phyloP scores from a whole-genome alignment of 805 yeast genomes.

The Lipomyces lipofer region DNA sequence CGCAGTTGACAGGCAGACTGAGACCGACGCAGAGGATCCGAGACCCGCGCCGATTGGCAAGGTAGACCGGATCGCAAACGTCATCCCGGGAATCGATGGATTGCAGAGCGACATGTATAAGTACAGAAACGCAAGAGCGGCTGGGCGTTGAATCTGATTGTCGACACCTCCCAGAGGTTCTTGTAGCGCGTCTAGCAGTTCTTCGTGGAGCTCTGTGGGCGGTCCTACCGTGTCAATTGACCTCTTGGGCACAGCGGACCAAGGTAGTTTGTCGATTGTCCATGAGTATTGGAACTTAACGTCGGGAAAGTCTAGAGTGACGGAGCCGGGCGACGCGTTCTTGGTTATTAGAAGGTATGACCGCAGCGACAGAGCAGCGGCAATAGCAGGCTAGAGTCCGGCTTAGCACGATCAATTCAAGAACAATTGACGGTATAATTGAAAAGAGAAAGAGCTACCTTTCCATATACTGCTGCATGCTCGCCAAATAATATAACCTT shows the following conservation, averaged over 20 bases:
- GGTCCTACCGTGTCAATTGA: constrained; percentile 22
- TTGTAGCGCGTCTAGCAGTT: constrained; percentile 53
- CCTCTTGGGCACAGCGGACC: constrained; percentile 44
- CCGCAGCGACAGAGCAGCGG: constrained; percentile 87
- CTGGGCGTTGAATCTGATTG: constrained; percentile 64
- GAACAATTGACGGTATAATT: no score
- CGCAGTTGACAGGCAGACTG: constrained; percentile 77
- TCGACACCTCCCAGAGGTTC: constrained; percentile 48
- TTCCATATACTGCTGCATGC: constrained; percentile 90
- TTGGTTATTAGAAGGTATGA: constrained; percentile 72
- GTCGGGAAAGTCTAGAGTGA: constrained; percentile 80
- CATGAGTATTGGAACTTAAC: constrained; percentile 66
- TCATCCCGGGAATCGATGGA: constrained; percentile 49
- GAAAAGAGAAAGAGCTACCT: constrained; percentile 40
- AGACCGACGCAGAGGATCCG: constrained; percentile 89
- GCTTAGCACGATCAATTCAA: not conserved
- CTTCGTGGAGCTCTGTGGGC: constrained; percentile 54
- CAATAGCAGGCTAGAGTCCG: constrained; percentile 73
- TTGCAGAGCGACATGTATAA: constrained; percentile 62
- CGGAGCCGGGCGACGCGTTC: constrained; percentile 41
- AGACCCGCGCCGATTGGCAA: constrained; percentile 96
- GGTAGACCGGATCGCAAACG: constrained; percentile 73
- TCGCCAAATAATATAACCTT: constrained; percentile 95
- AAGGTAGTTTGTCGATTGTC: constrained; percentile 63
- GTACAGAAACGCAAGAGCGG: constrained; percentile 83